Evolutionary conservation across 352 stramenopile genomes (phyloP).

Genomic region (Elongisporangium prolatum): DNA sequence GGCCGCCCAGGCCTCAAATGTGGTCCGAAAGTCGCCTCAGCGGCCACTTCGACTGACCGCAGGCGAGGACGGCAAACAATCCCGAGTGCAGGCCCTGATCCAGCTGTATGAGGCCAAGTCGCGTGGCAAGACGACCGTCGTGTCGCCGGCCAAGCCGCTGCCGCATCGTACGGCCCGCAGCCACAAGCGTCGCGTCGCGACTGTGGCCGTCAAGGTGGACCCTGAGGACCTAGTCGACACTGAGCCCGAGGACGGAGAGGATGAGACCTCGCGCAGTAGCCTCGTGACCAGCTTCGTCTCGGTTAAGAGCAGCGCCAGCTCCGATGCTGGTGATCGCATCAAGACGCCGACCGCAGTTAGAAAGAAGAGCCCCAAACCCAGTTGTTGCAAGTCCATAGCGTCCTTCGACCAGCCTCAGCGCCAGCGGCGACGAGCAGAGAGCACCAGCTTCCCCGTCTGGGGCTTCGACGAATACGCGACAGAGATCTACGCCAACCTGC

Average conservation of each 20-base stretch:
- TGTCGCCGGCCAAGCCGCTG: conserved; percentile 1
- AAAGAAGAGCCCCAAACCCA: not conserved
- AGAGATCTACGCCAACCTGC: conserved; percentile 50
- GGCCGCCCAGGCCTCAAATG: not conserved
- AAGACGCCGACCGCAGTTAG: not conserved
- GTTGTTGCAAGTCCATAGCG: conserved; percentile 1
- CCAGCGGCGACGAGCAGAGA: not conserved
- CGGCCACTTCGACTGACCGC: not conserved
- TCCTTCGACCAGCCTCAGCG: not conserved
- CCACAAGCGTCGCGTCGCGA: not conserved
- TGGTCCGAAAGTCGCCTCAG: not conserved
- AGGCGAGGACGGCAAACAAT: not conserved
- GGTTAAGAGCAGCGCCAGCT: not conserved
- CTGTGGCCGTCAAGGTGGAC: not conserved
- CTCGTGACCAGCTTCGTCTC: conserved; percentile 1
- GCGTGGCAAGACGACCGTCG: conserved; percentile 1
- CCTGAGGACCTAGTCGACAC: conserved; percentile 37
- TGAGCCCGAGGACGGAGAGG: conserved; percentile 20
- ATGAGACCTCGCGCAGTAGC: conserved; percentile 3
- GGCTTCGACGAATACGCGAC: conserved; percentile 44
- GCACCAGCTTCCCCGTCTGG: conserved; percentile 5
- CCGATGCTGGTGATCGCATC: not conserved
- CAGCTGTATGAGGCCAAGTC: not conserved
- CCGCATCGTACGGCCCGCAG: not conserved
- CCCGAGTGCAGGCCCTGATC: not conserved